Evolutionary conservation across 73 alveolate species (phyloP), one percentile per base, ranked within the genome.

Genomic region (Blepharisma stoltei): DNA sequence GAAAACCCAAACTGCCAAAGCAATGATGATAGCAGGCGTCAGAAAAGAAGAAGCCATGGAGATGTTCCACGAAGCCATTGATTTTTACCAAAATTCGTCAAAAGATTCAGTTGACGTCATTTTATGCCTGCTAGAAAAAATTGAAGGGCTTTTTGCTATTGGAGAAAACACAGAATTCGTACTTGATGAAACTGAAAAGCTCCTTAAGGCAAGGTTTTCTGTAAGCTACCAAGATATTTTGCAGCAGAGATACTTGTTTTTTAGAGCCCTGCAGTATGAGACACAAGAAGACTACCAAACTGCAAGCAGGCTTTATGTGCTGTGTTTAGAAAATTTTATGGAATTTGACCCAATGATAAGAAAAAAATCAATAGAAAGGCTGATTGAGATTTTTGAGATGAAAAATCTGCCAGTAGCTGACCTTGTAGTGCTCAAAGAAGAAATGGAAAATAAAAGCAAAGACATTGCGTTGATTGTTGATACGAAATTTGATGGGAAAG

Each of bases 1-100:
- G 45, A 60, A 60, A 60, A 25, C 73, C 23, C 46, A 60, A 18
- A 20, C 46, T 8, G 73, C 73, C 11, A 60, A 14, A 9, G 73
- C 73, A 20, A 18, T 18, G 37, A 25, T 60, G 23, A 60, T 14
- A 60, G 23, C 73, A 20, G 37, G 73, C 0, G 46, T 14, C 2
- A 60, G 23, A 20, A 60, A 3, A 20, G 46, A 60, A 60, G 73
- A 60, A 60, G 73, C 48, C 23, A 8, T 60, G 46, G 45, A 20
- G 23, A 20, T 60, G 18, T 60, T 60, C 14, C 14, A 60, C 2
- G 46, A 25, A 20, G 73, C 73, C 45, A 9, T 60, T 8, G 45
- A 60, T 60, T 18, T 60, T 60, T 60, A 60, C 73, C 23, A 60
- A 25, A 20, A 14, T 8, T 18, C n/a, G 4, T 60, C 38, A 60